Percentiles rank a stretch among this genome's conserved stretches.
These are phyloP conservation scores for Vitis riparia DNA, from an alignment of 164 flowering plant species.

Conservation along the genomic window DNA sequence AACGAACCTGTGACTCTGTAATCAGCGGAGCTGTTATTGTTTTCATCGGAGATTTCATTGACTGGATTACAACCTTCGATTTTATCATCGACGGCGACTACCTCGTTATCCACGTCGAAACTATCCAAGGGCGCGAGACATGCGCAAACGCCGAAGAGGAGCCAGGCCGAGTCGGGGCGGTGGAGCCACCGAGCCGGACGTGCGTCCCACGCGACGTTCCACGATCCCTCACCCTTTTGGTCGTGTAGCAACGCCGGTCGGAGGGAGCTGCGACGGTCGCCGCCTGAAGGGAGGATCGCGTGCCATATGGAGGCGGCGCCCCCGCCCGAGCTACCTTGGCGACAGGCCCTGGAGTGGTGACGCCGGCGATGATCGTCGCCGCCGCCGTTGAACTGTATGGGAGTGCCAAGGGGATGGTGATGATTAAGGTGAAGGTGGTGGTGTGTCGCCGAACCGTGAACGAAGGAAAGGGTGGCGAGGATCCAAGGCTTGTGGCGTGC, in stretches of 20 bases:
- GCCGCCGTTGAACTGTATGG: conserved; percentile 3
- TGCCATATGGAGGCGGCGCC: conserved; percentile 71
- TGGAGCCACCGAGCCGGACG: conserved; percentile 92
- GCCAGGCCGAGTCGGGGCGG: conserved; percentile 80
- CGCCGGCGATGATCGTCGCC: conserved; percentile 18
- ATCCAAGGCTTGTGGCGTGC: conserved; percentile 70
- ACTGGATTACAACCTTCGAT: neutral
- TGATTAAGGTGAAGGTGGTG: conserved; percentile 19
- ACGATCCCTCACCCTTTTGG: conserved; percentile 75
- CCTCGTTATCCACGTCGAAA: conserved; percentile 8
- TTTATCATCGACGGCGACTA: neutral
- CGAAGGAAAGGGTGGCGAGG: conserved; percentile 32
- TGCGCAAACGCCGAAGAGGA: conserved; percentile 76
- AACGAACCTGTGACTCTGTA: conserved; percentile 66
- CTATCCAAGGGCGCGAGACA: conserved; percentile 37
- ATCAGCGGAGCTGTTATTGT: conserved; percentile 20
- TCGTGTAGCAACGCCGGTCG: conserved; percentile 20
- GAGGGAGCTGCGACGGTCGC: conserved; percentile 16
- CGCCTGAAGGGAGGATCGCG: conserved; percentile 49
- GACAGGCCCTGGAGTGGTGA: conserved; percentile 37
- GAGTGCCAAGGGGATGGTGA: conserved; percentile 9
- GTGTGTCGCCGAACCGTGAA: conserved; percentile 29
- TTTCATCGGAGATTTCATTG: conserved; percentile 9
- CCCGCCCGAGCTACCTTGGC: conserved; percentile 21
- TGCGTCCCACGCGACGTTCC: conserved; percentile 84